A percentile compares a stretch with the other conserved stretches of the same genome.
These are phyloP conservation scores for Taxillus chinensis DNA, from an alignment of 164 flowering plant genomes.

Conservation along the genomic window DNA sequence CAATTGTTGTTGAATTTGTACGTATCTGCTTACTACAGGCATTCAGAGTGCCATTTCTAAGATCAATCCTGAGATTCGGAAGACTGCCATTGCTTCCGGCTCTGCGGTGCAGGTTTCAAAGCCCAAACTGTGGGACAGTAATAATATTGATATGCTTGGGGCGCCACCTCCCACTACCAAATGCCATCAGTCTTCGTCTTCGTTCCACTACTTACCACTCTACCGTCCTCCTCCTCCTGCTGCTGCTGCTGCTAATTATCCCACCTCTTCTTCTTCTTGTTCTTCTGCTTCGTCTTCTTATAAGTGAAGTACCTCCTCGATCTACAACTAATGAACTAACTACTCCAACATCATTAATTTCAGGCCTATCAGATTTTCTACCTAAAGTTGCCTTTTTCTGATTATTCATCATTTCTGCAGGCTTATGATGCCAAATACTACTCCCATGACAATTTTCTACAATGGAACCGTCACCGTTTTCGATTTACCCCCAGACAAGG, in stretches of 20 bases:
- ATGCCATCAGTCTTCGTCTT: constrained; percentile 7
- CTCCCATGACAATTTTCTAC: constrained; percentile 55
- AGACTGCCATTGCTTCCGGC: constrained; percentile 30
- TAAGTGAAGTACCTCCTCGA: no score
- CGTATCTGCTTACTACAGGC: constrained; percentile 21
- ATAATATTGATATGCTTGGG: no score
- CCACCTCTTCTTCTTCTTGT: no score
- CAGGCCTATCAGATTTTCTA: neutral
- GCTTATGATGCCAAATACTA: constrained; percentile 11
- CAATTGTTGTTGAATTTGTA: neutral
- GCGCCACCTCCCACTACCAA: constrained; percentile 26
- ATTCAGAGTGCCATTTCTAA: constrained; percentile 45
- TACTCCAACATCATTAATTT: no score
- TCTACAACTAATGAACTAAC: no score
- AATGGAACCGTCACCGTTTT: constrained; percentile 43
- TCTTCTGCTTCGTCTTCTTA: no score
- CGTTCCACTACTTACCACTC: constrained; percentile 14
- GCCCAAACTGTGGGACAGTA: no score
- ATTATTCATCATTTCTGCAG: constrained; percentile 2
- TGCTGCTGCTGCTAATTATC: no score
- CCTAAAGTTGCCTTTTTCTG: no score
- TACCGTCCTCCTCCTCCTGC: no score
- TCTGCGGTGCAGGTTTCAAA: neutral
- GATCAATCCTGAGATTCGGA: constrained; percentile 55
- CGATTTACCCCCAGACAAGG: constrained; percentile 35